Percentiles rank a stretch among this genome's conserved stretches.
phyloP scores from a whole-genome alignment of 2,329 filamentous ascomycete genomes.

The Sclerotinia subarctica region DNA sequence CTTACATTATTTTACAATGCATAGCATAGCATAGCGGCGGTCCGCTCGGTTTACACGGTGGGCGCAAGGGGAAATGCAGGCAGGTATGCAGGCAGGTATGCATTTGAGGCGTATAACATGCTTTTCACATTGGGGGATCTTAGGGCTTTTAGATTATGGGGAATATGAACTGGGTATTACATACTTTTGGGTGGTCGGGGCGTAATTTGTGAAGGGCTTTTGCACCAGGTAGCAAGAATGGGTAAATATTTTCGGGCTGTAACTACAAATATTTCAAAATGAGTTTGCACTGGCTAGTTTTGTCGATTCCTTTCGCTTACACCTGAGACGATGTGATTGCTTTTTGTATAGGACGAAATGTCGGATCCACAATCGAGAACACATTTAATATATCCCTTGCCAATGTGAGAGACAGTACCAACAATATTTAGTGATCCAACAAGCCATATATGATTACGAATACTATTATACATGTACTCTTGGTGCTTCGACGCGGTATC shows the following conservation, averaged over 20 bases:
- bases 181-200: constrained; percentile 4
- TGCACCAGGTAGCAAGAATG: constrained; percentile 3
- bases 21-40: constrained; percentile 34
- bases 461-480: background rate
- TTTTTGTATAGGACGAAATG: background rate
- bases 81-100: constrained; percentile 24
- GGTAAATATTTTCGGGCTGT: constrained; percentile 6
- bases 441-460: background rate
- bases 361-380: background rate
- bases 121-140: constrained; percentile 14
- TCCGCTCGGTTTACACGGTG: constrained; percentile 20
- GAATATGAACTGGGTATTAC: constrained; percentile 12
- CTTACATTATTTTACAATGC: constrained; percentile 28
- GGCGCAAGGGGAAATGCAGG: constrained; percentile 30
- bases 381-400: background rate
- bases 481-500: background rate
- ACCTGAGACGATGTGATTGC: background rate
- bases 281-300: background rate
- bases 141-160: constrained; percentile 22
- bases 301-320: background rate
- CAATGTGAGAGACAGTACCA: background rate
- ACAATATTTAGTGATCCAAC: background rate
- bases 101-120: constrained; percentile 23
- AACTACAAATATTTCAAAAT: background rate
- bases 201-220: constrained; percentile 9